Percentiles rank a stretch among this genome's conserved stretches.
Evolutionary conservation across 1,284 basidiomycete genomes (phyloP).

Genomic region (Fomitopsis betulina): DNA sequence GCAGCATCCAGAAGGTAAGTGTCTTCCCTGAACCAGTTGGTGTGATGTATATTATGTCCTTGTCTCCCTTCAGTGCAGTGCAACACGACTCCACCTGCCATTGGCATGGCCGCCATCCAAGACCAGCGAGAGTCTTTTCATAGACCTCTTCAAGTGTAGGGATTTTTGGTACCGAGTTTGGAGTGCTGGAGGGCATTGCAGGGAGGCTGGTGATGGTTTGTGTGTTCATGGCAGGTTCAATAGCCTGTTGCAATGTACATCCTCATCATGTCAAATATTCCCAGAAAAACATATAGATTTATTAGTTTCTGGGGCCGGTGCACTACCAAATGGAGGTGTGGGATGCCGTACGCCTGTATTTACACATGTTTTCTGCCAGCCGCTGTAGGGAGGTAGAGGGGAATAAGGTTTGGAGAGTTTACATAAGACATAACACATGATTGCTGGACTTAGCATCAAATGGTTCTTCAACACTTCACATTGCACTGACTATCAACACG

Average conservation of each 20-base stretch:
- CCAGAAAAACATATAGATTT: too few species aligned
- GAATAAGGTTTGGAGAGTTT: neutral
- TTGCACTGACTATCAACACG: neutral
- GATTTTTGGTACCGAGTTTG: too few species aligned
- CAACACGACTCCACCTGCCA: constrained; percentile 15
- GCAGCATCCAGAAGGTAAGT: constrained; percentile 27
- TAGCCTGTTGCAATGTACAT: too few species aligned
- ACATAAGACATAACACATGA: neutral
- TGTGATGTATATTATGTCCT: constrained; percentile 21
- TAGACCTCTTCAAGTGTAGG: too few species aligned
- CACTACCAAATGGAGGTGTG: neutral
- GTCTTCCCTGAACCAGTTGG: constrained; percentile 27
- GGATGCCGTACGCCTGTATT: neutral
- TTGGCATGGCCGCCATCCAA: neutral
- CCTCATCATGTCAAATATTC: too few species aligned
- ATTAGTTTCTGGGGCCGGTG: neutral
- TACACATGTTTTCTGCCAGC: neutral
- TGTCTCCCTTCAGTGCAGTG: constrained; percentile 3
- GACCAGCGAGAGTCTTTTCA: too few species aligned
- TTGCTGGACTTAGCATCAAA: neutral
- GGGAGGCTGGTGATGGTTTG: too few species aligned
- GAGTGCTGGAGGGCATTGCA: too few species aligned
- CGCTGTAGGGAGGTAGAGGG: neutral
- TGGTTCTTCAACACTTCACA: neutral
- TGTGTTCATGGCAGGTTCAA: too few species aligned